Evolutionary conservation across 176 grass and related monocot species (phyloP), one percentile per base, ranked within the genome.

Genomic region (Melocanna baccifera): DNA sequence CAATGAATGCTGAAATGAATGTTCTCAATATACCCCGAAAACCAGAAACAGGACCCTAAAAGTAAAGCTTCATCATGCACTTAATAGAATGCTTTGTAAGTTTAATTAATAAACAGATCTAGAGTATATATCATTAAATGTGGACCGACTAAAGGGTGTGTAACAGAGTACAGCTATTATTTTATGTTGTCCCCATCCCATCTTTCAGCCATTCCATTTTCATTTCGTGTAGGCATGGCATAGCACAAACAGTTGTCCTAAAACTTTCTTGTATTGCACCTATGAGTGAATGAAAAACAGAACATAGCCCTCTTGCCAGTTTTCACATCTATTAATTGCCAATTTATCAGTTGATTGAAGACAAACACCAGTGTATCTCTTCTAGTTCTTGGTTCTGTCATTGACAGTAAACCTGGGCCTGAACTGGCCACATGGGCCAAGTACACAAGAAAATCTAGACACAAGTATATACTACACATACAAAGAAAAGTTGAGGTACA

Each of bases 21-120:
- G 96, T 88, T 75, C 92, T 91, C 77, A 98, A 39, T 66, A 92
- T 86, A 77, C 89, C 89, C 11, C 92, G 85, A 84, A 92, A 98
- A 85, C 96, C 96, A 89, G 91, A 95, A 93, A 95, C 71, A 78
- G 93, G 96, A 47, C 96, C 96, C 94, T 97, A 86, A 77, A 94
- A 89, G 75, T 66, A 90, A 90, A 74, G 75, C 26, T 77, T 82
- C 0, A 19, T 5, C 50, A 32, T 58, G 48, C 43, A 87, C 30
- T 72, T 75, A 57, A 69, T 64, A 46, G 70, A 77, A 79, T 64
- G 30, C 6, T 79, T 9, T 15, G 29, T 29, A 59, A 43, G 36
- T 71, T 69, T 2, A 80, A 56, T 86, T 79, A 64, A 62, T 50
- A 84, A 76, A 81, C 19, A 40, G 40, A 76, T 62, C 51, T 42